A percentile compares a stretch with the other conserved stretches of the same genome.
phyloP scores from a whole-genome alignment of 2,329 filamentous ascomycete species.

The Calonectria multiphialidica region DNA sequence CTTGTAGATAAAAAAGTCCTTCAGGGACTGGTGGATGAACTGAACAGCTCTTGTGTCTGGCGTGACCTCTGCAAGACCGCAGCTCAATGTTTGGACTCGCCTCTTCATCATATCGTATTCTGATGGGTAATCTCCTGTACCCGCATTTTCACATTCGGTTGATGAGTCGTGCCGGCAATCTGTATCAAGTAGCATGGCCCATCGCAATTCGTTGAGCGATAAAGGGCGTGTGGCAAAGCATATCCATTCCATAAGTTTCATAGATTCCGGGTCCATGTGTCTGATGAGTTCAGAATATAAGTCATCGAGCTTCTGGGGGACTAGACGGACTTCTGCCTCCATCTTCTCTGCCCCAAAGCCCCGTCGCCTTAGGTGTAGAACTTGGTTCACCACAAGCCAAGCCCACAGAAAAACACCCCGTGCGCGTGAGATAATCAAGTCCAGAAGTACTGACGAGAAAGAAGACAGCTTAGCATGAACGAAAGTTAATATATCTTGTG shows the following conservation, averaged over 20 bases:
- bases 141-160: conserved; percentile 31
- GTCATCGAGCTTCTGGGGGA: neutral
- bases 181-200: conserved; percentile 45
- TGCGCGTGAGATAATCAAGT: conserved; percentile 41
- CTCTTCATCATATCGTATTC: conserved; percentile 28
- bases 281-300: neutral
- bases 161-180: conserved; percentile 35
- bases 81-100: conserved; percentile 39
- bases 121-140: conserved; percentile 30
- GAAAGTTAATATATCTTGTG: conserved; percentile 43
- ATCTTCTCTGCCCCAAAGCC: conserved; percentile 9
- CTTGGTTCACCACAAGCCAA: conserved; percentile 41
- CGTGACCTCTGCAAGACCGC: conserved; percentile 44
- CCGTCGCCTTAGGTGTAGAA: conserved; percentile 24
- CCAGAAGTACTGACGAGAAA: conserved; percentile 2
- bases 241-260: conserved; percentile 49
- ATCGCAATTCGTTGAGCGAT: conserved; percentile 44
- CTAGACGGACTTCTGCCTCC: neutral
- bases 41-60: conserved; percentile 34
- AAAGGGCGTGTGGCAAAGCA: conserved; percentile 45
- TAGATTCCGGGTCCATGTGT: conserved; percentile 32
- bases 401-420: conserved; percentile 53
- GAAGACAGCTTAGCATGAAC: conserved; percentile 39
- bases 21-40: conserved; percentile 11
- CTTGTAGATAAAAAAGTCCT: conserved; percentile 3